A percentile compares a stretch with the other conserved stretches of the same genome.
phyloP scores from a whole-genome alignment of 129 eudicot genomes.

The Lactuca saligna region DNA sequence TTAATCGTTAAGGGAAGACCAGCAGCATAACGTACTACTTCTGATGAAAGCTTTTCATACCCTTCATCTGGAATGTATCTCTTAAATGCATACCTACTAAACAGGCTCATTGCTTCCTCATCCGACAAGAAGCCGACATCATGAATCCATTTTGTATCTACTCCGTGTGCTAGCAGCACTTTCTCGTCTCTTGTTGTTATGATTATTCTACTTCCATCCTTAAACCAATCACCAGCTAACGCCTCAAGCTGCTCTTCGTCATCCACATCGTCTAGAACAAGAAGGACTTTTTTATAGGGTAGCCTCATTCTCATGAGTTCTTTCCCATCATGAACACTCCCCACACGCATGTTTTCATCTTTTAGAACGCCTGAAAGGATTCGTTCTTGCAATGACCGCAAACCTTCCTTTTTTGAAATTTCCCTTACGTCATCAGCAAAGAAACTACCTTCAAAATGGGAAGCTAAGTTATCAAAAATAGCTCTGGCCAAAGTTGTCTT shows the following conservation, averaged over 20 bases:
- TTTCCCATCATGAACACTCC: constrained; percentile 15
- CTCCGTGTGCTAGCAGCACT: neutral
- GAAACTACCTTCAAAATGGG: constrained; percentile 1
- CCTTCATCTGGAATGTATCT: neutral
- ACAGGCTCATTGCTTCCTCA: neutral
- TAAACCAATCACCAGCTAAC: constrained; percentile 5
- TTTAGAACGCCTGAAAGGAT: neutral
- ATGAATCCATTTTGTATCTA: neutral
- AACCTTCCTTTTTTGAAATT: neutral
- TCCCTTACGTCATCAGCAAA: constrained; percentile 17
- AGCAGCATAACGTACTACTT: neutral
- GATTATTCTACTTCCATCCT: neutral
- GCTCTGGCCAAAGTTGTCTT: too few species aligned
- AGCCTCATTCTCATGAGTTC: neutral
- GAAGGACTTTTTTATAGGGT: neutral
- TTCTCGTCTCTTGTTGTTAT: neutral
- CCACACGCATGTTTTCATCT: neutral
- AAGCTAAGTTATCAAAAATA: neutral
- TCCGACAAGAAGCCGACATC: neutral
- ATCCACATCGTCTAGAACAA: constrained; percentile 28
- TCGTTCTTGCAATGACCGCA: constrained; percentile 1
- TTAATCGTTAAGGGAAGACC: constrained; percentile 1
- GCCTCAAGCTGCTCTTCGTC: neutral
- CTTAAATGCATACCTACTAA: constrained; percentile 10
- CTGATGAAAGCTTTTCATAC: neutral